Percentiles rank a stretch among this genome's conserved stretches.
Conservation (phyloP, 2,329 filamentous ascomycete species). For the Fusarium palustre region DNA sequence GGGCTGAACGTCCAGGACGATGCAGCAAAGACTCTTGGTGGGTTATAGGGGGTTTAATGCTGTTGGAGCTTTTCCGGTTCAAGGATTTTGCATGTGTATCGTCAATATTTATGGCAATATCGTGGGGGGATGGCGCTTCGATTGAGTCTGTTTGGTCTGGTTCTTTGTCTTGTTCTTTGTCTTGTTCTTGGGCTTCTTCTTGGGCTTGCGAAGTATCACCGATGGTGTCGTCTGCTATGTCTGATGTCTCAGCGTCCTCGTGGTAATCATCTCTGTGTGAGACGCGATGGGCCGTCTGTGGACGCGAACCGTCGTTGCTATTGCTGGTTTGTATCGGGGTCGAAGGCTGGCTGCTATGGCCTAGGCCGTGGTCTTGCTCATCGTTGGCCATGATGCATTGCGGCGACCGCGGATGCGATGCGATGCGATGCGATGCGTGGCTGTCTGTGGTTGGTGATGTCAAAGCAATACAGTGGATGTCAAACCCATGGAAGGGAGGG, state of each 20-base stretch:
- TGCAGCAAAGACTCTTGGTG: conserved; percentile 35
- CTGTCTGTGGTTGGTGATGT: conserved; percentile 21
- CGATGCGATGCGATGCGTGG: conserved; percentile 17
- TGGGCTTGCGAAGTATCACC: conserved; percentile 26
- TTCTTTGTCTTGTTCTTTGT: background rate
- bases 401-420: conserved; percentile 30
- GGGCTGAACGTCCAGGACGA: conserved; percentile 37
- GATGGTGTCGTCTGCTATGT: conserved; percentile 30
- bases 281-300: conserved; percentile 45
- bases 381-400: conserved; percentile 55
- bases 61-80: conserved; percentile 8
- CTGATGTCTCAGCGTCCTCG: conserved; percentile 35
- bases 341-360: conserved; percentile 30
- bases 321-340: conserved; percentile 30
- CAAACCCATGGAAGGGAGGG: conserved; percentile 16
- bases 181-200: background rate
- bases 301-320: conserved; percentile 35
- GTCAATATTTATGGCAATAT: conserved; percentile 38
- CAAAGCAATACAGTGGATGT: conserved; percentile 12
- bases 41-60: conserved; percentile 18
- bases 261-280: conserved; percentile 28
- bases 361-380: conserved; percentile 44
- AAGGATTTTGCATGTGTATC: conserved; percentile 23
- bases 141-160: conserved; percentile 16
- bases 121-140: conserved; percentile 20